Conservation (phyloP, 2,329 filamentous ascomycete species). For the Endothia cerciana region DNA sequence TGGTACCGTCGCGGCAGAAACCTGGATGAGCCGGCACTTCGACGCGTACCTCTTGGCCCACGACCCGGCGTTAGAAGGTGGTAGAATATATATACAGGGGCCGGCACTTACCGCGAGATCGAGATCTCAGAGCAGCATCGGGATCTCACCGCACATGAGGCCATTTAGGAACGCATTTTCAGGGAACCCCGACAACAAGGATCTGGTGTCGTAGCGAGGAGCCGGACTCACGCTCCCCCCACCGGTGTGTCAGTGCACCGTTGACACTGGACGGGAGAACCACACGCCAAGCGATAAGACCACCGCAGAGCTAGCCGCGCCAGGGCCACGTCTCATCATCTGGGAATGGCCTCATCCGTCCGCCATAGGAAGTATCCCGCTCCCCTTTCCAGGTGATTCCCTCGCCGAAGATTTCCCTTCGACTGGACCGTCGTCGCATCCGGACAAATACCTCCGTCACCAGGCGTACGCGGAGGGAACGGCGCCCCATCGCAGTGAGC, state of each 20-base stretch:
- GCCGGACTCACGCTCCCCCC: not conserved
- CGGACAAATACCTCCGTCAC: conserved; percentile 20
- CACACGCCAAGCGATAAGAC: conserved; percentile 4
- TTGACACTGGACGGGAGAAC: not conserved
- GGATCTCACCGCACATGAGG: conserved; percentile 11
- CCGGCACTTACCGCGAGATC: conserved; percentile 15
- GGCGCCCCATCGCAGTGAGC: conserved; percentile 11
- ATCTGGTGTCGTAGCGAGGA: not conserved
- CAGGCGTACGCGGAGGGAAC: not conserved
- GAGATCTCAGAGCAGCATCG: conserved; percentile 20
- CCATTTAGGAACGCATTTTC: conserved; percentile 4
- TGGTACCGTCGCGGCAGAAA: not conserved
- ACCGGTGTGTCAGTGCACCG: not conserved
- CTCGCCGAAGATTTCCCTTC: not conserved
- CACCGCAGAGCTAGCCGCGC: conserved; percentile 1
- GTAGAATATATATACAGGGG: not conserved
- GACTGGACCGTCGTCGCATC: not conserved
- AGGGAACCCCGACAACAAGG: not conserved
- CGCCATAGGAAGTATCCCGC: conserved; percentile 6
- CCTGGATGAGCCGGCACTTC: not conserved
- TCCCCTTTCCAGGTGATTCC: not conserved
- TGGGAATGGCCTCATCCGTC: conserved; percentile 17
- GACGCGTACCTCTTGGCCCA: not conserved
- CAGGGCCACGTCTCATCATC: not conserved
- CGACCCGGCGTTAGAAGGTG: not conserved